A percentile compares a stretch with the other conserved stretches of the same genome.
These are phyloP conservation scores for Helenozyma rhizophorensis DNA, from an alignment of 805 yeast species.

Conservation along the genomic window DNA sequence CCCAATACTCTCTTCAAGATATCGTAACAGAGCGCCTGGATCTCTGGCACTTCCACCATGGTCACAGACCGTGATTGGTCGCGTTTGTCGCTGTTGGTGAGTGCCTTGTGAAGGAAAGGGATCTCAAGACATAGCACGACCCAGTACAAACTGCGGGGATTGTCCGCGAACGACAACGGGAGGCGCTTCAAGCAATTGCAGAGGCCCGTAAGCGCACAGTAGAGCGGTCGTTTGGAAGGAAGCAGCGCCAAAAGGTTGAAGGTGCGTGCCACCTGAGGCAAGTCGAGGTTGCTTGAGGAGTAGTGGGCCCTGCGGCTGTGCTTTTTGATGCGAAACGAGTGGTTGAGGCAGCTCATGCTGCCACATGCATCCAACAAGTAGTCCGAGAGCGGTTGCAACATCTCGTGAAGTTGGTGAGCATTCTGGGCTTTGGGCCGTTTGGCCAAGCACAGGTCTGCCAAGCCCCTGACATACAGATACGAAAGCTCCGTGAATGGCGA, in stretches of 20 bases:
- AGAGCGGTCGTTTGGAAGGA: slow-evolving; percentile 61
- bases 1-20: slow-evolving; percentile 69
- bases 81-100: slow-evolving; percentile 29
- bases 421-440: slow-evolving; percentile 8
- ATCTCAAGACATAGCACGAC: slow-evolving; percentile 62
- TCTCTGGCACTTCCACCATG: slow-evolving; percentile 46
- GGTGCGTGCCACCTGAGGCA: slow-evolving; percentile 40
- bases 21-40: slow-evolving; percentile 59
- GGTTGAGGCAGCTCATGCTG: slow-evolving; percentile 44
- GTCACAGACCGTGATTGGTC: slow-evolving; percentile 2
- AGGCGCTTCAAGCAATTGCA: slow-evolving; percentile 47
- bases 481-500: slow-evolving; percentile 17
- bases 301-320: slow-evolving; percentile 30
- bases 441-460: slow-evolving; percentile 31
- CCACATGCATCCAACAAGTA: slow-evolving; percentile 46
- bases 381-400: slow-evolving; percentile 48
- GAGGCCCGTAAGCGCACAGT: slow-evolving; percentile 49
- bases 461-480: slow-evolving; percentile 25
- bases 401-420: slow-evolving; percentile 23
- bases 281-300: slow-evolving; percentile 47
- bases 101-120: slow-evolving; percentile 53
- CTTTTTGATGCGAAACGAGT: slow-evolving; percentile 44
- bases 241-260: slow-evolving; percentile 45
- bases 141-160: slow-evolving; percentile 50
- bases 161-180: slow-evolving; percentile 31